phyloP scores from a whole-genome alignment of 306 rosid species.

The Alnus rubra region DNA sequence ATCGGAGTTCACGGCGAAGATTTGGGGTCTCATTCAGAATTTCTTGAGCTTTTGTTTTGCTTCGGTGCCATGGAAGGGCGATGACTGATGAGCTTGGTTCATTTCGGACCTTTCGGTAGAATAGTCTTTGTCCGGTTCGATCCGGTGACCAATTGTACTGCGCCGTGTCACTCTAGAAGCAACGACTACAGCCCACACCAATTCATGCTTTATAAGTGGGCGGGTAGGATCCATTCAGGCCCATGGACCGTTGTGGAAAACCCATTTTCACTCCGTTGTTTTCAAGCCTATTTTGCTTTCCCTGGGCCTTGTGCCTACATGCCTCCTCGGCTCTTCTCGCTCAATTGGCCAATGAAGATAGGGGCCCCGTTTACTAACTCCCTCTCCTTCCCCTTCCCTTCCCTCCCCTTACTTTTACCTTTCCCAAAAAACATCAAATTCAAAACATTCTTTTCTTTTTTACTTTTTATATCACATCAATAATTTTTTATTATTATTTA shows the following conservation, averaged over 20 bases:
- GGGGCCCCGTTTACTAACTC: too few species aligned
- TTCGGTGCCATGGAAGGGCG: neutral
- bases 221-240: neutral
- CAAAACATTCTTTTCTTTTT: too few species aligned
- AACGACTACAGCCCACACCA: neutral
- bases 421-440: too few species aligned
- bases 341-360: too few species aligned
- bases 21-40: constrained; percentile 31
- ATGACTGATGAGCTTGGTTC: neutral
- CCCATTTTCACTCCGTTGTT: neutral
- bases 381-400: too few species aligned
- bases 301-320: neutral
- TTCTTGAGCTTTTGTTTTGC: constrained; percentile 23
- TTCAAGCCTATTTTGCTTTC: neutral
- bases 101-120: neutral
- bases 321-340: too few species aligned
- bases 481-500: too few species aligned
- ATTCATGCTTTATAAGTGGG: neutral
- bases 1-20: constrained; percentile 5
- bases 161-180: neutral
- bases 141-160: neutral
- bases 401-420: too few species aligned
- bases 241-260: neutral
- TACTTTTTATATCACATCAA: too few species aligned
- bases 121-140: neutral